phyloP scores from a whole-genome alignment of 208 protist species.

The Leishmania gerbilli region DNA sequence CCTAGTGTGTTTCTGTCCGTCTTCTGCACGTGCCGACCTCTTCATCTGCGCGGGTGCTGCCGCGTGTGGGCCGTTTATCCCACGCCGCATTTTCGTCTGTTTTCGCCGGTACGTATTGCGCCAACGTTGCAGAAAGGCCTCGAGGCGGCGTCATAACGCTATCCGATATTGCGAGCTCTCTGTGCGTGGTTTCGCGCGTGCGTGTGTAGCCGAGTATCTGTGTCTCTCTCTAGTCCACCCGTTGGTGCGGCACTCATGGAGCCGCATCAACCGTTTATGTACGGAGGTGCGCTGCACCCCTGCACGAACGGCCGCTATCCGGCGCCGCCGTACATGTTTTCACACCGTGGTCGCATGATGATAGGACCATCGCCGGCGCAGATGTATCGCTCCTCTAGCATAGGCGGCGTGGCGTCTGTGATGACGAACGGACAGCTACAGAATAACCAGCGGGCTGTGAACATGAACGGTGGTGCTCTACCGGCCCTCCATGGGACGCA shows the following conservation, averaged over 20 bases:
- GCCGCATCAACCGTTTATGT: constrained; percentile 29
- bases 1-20: neutral
- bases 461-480: constrained; percentile 10
- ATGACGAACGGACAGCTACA: neutral
- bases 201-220: neutral
- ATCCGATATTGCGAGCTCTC: neutral
- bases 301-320: constrained; percentile 22
- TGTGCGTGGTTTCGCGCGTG: neutral
- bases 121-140: neutral
- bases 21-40: neutral
- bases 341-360: constrained; percentile 17
- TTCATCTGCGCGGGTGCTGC: neutral
- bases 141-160: neutral
- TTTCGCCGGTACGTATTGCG: neutral
- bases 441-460: constrained; percentile 1
- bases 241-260: constrained; percentile 4
- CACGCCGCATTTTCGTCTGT: neutral
- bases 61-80: neutral
- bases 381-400: constrained; percentile 12
- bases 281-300: constrained; percentile 14
- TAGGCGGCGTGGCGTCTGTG: constrained; percentile 3
- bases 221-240: neutral
- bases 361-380: constrained; percentile 14
- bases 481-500: constrained; percentile 27
- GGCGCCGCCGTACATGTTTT: constrained; percentile 10